Conservation (phyloP, 2,329 filamentous ascomycete species). For the Purpureocillium lavendulum region DNA sequence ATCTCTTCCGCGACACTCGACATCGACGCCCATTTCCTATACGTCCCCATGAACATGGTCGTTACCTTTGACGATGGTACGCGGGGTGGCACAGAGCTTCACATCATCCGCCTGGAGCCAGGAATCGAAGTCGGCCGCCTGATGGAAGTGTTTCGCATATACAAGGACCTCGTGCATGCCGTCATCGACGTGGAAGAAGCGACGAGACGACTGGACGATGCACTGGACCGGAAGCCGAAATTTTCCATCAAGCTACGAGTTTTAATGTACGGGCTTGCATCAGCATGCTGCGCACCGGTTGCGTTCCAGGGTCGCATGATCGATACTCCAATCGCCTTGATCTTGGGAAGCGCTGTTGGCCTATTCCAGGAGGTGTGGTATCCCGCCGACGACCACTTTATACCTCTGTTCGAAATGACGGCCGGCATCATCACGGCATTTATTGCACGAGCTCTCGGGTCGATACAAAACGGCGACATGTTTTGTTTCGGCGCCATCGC, state of each 20-base stretch:
- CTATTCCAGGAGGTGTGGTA: conserved; percentile 65
- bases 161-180: conserved; percentile 74
- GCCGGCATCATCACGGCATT: conserved; percentile 59
- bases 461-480: conserved; percentile 45
- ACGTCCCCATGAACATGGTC: conserved; percentile 87
- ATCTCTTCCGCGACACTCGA: conserved; percentile 80
- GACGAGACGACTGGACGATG: conserved; percentile 48
- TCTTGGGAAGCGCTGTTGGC: conserved; percentile 66
- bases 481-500: conserved; percentile 67
- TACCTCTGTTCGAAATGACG: conserved; percentile 38
- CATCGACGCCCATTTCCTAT: conserved; percentile 81
- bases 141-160: conserved; percentile 66
- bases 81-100: conserved; percentile 69
- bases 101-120: conserved; percentile 58
- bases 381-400: conserved; percentile 63
- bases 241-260: conserved; percentile 47
- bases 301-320: conserved; percentile 68
- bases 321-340: conserved; percentile 67
- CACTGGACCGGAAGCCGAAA: conserved; percentile 35
- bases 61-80: conserved; percentile 72
- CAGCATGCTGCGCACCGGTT: conserved; percentile 67
- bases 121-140: conserved; percentile 67
- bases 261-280: conserved; percentile 64
- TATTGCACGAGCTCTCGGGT: conserved; percentile 57
- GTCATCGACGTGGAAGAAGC: conserved; percentile 62